phyloP scores from a whole-genome alignment of 2,329 filamentous ascomycete species.

The Cercospora zeae-maydis region DNA sequence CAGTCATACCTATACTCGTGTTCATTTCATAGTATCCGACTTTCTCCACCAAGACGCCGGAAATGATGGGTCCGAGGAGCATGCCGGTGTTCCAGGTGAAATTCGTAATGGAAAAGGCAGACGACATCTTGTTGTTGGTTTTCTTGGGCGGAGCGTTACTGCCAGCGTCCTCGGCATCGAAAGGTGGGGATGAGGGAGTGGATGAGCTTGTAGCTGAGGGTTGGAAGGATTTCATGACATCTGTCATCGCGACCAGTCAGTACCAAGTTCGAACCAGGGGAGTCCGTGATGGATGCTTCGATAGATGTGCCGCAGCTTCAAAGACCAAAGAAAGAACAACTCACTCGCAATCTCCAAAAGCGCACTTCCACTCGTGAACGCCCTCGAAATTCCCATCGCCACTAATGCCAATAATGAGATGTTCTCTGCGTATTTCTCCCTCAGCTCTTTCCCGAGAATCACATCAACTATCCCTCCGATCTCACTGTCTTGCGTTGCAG shows the following conservation, averaged over 20 bases:
- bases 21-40: not conserved
- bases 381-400: not conserved
- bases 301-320: too few relatives aligned
- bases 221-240: not conserved
- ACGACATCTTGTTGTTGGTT: not conserved
- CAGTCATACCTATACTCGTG: not conserved
- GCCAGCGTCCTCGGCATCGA: not conserved
- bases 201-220: not conserved
- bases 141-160: not conserved
- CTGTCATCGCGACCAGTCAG: not conserved
- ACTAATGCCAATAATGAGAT: not conserved
- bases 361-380: not conserved
- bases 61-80: not conserved
- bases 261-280: not conserved
- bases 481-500: not conserved
- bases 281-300: too few relatives aligned
- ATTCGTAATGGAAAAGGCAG: not conserved
- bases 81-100: not conserved
- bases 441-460: not conserved
- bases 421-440: not conserved
- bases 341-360: not conserved
- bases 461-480: not conserved
- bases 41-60: not conserved
- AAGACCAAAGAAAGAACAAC: not conserved
- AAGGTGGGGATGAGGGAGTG: not conserved